phyloP scores from a whole-genome alignment of 495 filamentous ascomycete species.

The Astrocystis sublimbata region DNA sequence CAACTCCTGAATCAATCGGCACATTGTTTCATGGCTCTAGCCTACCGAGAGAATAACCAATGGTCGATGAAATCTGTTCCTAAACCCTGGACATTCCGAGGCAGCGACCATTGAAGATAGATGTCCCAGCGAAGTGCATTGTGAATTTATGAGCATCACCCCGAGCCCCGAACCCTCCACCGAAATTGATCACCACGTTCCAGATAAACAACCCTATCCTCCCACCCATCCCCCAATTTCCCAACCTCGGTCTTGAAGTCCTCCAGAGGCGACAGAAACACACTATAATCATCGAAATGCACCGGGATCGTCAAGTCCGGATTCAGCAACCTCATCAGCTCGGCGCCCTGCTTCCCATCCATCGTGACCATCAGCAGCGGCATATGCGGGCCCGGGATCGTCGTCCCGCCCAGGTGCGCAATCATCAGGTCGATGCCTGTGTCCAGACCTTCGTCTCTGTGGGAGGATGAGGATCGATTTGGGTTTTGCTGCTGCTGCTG shows the following conservation, averaged over 20 bases:
- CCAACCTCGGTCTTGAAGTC: slow-evolving; percentile 61
- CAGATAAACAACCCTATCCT: slow-evolving; percentile 59
- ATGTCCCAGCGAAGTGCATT: too few relatives aligned
- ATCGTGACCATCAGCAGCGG: slow-evolving; percentile 71
- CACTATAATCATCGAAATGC: slow-evolving; percentile 70
- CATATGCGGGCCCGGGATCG: slow-evolving; percentile 57
- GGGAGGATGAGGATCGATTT: neutral
- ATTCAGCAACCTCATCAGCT: slow-evolving; percentile 60
- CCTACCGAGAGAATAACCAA: too few relatives aligned
- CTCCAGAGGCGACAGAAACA: slow-evolving; percentile 58
- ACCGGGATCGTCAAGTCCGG: slow-evolving; percentile 69
- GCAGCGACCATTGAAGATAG: too few relatives aligned
- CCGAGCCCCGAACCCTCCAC: slow-evolving; percentile 49
- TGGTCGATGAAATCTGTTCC: too few relatives aligned
- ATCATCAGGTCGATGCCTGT: slow-evolving; percentile 66
- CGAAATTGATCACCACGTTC: slow-evolving; percentile 60
- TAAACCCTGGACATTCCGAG: too few relatives aligned
- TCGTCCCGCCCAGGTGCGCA: slow-evolving; percentile 66
- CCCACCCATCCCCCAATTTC: slow-evolving; percentile 45
- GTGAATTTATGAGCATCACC: neutral
- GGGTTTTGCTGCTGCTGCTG: slow-evolving; percentile 32
- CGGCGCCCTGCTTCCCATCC: slow-evolving; percentile 65
- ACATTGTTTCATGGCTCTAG: too few relatives aligned
- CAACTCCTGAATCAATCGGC: too few relatives aligned
- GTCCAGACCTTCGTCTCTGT: slow-evolving; percentile 12